Base-by-base conservation (phyloP, 2,329 filamentous ascomycete species). In the Herpotrichia juniperi region DNA sequence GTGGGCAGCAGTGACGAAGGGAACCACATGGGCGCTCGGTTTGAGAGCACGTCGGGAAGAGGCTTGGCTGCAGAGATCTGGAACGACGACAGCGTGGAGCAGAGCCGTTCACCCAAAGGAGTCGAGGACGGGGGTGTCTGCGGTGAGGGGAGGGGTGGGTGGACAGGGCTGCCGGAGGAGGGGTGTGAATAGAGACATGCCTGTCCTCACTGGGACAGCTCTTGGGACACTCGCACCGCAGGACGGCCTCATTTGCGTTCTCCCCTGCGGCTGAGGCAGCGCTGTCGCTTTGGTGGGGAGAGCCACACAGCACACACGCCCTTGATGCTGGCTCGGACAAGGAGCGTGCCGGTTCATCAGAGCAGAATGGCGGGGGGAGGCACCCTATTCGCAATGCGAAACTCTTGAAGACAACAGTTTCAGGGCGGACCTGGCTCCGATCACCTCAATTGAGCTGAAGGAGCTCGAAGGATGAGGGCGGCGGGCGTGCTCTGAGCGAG, bases 61-160 rank as follows among this genome's bases (percentile, higher is more conserved):
- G 70, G 65, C 71, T 74, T 73, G 71, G 71, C 70, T 72, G 69
- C 68, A 72, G 69, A 63, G 64, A 73, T 71, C 68, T 74, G 70
- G 67, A 73, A 74, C 71, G 59, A 61, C 63, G 59, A 71, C 62
- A 69, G 64, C 65, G 56, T 66, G 59, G 63, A 56, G 54, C 46
- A 67, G 64, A 72, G 64, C 63, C 66, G 69, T 71, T 72, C 69
- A 67, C 67, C 68, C 59, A 67, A 73, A 73, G 60, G 60, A 69
- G 68, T 45, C 53, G 54, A 53, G 58, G 56, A 61, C 63, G 64
- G 59, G 60, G 54, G 64, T 61, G 46, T 53, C 55, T 60, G 61
- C n/a, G 57, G 63, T 64, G 62, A 61, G 58, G 66, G 31, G 61
- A 68, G 64, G 66, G 62, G 61, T 61, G 50, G 50, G 60, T 61